These are phyloP conservation scores for Penicillium sp. DNA, from an alignment of 2,329 filamentous ascomycete species.

Conservation along the genomic window DNA sequence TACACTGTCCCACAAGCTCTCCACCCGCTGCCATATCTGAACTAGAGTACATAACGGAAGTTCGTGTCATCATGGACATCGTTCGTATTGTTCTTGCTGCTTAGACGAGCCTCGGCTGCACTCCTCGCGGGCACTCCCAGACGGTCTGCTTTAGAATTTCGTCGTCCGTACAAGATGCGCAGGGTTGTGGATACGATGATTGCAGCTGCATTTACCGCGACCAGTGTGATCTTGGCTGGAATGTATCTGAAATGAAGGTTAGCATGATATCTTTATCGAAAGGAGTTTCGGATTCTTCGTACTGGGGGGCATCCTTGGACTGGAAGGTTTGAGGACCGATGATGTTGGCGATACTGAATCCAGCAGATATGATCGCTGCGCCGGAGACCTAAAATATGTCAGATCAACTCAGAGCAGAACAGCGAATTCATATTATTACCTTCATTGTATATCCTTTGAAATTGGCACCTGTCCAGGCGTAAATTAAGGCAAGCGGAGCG, in stretches of 20 bases:
- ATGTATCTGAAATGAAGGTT: constrained; percentile 24
- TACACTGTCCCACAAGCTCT: neutral
- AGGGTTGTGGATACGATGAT: constrained; percentile 33
- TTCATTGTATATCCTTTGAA: constrained; percentile 53
- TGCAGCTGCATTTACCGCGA: constrained; percentile 36
- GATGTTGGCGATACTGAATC: constrained; percentile 44
- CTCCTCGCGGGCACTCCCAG: constrained; percentile 29
- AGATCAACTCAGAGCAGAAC: neutral
- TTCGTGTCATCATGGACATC: constrained; percentile 30
- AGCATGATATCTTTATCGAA: neutral
- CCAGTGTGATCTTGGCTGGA: constrained; percentile 45
- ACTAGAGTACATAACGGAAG: constrained; percentile 38
- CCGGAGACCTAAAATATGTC: constrained; percentile 46
- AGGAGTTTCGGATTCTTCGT: neutral
- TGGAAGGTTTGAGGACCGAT: constrained; percentile 51
- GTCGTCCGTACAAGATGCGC: constrained; percentile 28
- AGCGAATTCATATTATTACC: too few species aligned
- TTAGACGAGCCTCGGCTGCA: constrained; percentile 22
- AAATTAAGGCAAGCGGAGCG: constrained; percentile 47
- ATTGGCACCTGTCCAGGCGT: constrained; percentile 52
- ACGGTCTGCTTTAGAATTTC: constrained; percentile 29
- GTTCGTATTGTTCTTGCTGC: constrained; percentile 11
- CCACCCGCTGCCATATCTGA: neutral
- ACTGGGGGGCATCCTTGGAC: constrained; percentile 47
- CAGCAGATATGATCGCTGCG: constrained; percentile 49